These are phyloP conservation scores for Salvia hispanica DNA, from an alignment of 257 asterid species.

Conservation along the genomic window DNA sequence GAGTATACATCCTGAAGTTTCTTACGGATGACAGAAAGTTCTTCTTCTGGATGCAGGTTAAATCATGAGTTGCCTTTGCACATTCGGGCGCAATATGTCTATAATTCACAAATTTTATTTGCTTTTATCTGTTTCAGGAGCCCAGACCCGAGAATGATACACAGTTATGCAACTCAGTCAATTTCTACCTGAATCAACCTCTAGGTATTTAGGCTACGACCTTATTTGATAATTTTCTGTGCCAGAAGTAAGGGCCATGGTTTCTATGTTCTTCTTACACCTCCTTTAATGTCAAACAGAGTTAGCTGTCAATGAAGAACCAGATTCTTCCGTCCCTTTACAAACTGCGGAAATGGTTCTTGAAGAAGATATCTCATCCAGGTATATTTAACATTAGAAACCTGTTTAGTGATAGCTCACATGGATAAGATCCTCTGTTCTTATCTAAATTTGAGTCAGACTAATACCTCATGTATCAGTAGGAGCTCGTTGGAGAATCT, in stretches of 20 bases:
- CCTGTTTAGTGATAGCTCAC: conserved; percentile 18
- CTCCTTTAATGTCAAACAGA: conserved; percentile 44
- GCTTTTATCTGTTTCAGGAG: conserved; percentile 65
- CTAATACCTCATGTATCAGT: background rate
- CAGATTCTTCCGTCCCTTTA: conserved; percentile 65
- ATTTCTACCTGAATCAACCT: conserved; percentile 78
- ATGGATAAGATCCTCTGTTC: conserved; percentile 23
- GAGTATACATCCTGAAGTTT: conserved; percentile 89
- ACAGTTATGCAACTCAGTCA: conserved; percentile 66
- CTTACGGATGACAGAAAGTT: conserved; percentile 84
- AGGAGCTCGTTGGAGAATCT: conserved; percentile 12
- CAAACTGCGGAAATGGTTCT: conserved; percentile 57
- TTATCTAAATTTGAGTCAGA: conserved; percentile 1
- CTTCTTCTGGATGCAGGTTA: conserved; percentile 98
- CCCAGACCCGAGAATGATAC: conserved; percentile 70
- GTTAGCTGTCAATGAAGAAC: conserved; percentile 65
- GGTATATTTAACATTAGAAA: conserved; percentile 49
- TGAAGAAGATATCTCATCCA: conserved; percentile 78
- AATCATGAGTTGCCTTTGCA: conserved; percentile 15
- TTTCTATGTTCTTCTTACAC: conserved; percentile 16
- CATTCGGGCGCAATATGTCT: conserved; percentile 15
- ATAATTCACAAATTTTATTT: conserved; percentile 7
- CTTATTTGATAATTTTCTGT: conserved; percentile 3
- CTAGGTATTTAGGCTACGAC: conserved; percentile 50
- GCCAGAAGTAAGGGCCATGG: conserved; percentile 17